Conservation (phyloP, 2,329 filamentous ascomycete species). For the Alternaria arbusti region DNA sequence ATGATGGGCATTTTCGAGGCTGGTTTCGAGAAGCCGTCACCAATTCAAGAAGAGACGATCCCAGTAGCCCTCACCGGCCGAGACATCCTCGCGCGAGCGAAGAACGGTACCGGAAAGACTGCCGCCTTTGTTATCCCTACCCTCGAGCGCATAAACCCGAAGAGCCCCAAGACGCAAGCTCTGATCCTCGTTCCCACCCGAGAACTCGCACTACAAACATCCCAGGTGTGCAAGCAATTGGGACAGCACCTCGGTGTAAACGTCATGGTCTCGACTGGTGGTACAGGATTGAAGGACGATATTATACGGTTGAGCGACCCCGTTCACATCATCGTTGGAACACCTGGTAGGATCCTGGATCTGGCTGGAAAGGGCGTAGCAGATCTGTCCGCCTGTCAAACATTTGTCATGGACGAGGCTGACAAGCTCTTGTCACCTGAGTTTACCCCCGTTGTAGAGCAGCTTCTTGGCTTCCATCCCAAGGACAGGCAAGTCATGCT, state of each 20-base stretch:
- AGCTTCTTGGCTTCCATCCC: conserved; percentile 91
- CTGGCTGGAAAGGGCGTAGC: conserved; percentile 95
- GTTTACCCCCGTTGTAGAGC: conserved; percentile 97
- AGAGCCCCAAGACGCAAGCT: conserved; percentile 94
- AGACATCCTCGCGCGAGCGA: conserved; percentile 94
- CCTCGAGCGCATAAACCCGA: conserved; percentile 94
- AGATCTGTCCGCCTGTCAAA: conserved; percentile 93
- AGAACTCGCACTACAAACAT: conserved; percentile 97
- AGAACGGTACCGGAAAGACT: conserved; percentile 98
- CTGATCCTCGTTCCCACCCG: conserved; percentile 95
- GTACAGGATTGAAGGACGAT: conserved; percentile 92
- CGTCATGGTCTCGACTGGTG: conserved; percentile 99
- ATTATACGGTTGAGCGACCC: conserved; percentile 93
- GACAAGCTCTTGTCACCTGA: conserved; percentile 97
- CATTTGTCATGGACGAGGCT: conserved; percentile 99
- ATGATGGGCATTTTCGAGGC: conserved; percentile 99
- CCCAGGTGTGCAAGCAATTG: conserved; percentile 97
- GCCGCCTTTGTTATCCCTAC: conserved; percentile 97
- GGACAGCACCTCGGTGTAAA: conserved; percentile 97
- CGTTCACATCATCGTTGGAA: conserved; percentile 97
- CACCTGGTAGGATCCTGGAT: conserved; percentile 94
- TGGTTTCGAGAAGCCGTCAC: conserved; percentile 97
- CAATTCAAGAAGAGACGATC: conserved; percentile 99
- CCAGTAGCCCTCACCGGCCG: conserved; percentile 93
- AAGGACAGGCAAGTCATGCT: conserved; percentile 99